phyloP scores from a whole-genome alignment of 345 rosid genomes.

The Citrus inodora region DNA sequence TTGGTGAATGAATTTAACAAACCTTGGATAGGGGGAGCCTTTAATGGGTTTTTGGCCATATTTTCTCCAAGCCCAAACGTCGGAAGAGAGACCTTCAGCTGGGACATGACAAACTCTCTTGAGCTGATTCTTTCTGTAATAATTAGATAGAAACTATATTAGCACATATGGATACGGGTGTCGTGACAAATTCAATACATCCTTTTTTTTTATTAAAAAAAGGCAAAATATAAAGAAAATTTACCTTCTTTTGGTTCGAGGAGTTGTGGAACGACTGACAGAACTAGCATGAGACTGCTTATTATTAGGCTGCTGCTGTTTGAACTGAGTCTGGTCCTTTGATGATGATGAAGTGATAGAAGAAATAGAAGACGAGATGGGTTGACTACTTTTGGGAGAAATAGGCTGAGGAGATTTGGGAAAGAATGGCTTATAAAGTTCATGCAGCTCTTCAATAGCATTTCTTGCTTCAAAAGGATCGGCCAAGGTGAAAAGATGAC shows the following conservation, averaged over 20 bases:
- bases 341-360: constrained; percentile 31
- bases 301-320: constrained; percentile 17
- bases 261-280: constrained; percentile 14
- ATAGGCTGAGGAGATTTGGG: constrained; percentile 41
- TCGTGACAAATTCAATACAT: too few species aligned
- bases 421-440: constrained; percentile 69
- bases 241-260: constrained; percentile 91
- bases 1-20: not conserved
- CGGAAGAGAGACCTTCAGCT: constrained; percentile 81
- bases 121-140: constrained; percentile 73
- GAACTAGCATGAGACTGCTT: constrained; percentile 26
- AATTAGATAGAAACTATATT: not conserved
- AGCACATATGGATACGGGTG: not conserved
- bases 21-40: constrained; percentile 98
- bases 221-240: not conserved
- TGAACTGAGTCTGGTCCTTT: constrained; percentile 19
- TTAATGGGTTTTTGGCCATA: constrained; percentile 99
- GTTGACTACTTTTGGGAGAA: constrained; percentile 18
- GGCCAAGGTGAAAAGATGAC: constrained; percentile 18
- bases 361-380: constrained; percentile 39
- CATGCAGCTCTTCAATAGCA: constrained; percentile 56
- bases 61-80: constrained; percentile 99
- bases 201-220: too few species aligned
- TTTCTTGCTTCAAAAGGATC: constrained; percentile 37
- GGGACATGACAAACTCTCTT: constrained; percentile 92